Base-by-base conservation (phyloP, 345 rosid genomes). In the Murraya koenigii region DNA sequence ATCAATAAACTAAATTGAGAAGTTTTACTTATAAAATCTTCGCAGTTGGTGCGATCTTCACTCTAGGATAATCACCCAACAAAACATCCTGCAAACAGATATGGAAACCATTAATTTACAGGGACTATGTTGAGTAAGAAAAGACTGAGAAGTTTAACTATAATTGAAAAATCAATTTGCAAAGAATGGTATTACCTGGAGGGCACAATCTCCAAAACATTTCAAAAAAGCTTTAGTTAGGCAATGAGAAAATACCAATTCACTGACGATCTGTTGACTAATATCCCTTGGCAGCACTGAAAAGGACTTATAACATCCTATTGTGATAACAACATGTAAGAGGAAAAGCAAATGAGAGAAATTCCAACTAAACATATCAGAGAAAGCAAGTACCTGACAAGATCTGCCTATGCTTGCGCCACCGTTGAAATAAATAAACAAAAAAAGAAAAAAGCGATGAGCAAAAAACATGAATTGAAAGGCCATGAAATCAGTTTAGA, bases 191-290 rank as follows among this genome's bases (percentile, higher is more conserved):
- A 28, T 36, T 79, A 90, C 91, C 91, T 90, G 88, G 81, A 88
- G 89, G 38, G 88, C 87, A 85, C 91, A 90, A 79, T 90, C 88
- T 41, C 85, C 80, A 66, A 90, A 90, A 41, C 86, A 79, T 82
- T 87, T 81, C 62, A 90, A 84, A 75, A 71, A 83, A 77, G 25
- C 78, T n/a, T 74, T 82, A 19, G 74, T 71, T 60, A 79, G 85
- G 75, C 73, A 33, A 61, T 66, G 67, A 23, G 75, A 64, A 9
- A 35, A 49, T 36, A 82, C 72, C 75, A 79, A 79, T 70, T 75
- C 78, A 73, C 79, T 82, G 61, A 79, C 79, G 49, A 79, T 61
- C 38, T 75, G 80, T 60, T 82, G 85, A 55, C 85, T 75, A 64
- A 82, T 66, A 82, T 79, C 85, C 75, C 81, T 79, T 47, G 82